Percentiles rank a stretch among this genome's conserved stretches.
Evolutionary conservation across 352 stramenopile species (phyloP).

Genomic region (Phytopythium delawarense): DNA sequence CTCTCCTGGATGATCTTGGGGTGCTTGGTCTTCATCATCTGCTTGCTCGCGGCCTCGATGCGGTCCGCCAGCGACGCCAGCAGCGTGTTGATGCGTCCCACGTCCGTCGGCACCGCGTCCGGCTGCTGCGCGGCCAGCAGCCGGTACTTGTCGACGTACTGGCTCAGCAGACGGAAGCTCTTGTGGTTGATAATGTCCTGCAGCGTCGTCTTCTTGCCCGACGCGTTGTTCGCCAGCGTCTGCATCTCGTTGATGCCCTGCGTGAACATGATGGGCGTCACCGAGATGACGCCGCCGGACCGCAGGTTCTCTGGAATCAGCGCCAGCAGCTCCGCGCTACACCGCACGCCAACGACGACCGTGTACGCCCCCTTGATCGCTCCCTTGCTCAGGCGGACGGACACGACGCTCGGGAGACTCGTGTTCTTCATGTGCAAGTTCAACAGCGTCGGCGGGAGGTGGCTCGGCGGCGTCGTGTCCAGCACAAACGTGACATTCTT

Average conservation of each 20-base stretch:
- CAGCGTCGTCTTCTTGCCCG: conserved; percentile 60
- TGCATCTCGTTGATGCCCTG: conserved; percentile 84
- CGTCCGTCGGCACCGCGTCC: conserved; percentile 37
- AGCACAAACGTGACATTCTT: conserved; percentile 65
- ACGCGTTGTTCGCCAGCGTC: conserved; percentile 69
- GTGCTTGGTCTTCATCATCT: conserved; percentile 72
- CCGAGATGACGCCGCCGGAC: conserved; percentile 37
- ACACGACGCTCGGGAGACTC: conserved; percentile 67
- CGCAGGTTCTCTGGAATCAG: conserved; percentile 46
- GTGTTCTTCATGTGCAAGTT: conserved; percentile 79
- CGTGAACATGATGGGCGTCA: conserved; percentile 67
- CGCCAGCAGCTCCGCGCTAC: conserved; percentile 29
- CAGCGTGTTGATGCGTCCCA: conserved; percentile 33
- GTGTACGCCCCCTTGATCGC: conserved; percentile 40
- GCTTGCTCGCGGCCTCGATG: conserved; percentile 53
- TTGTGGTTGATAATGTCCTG: conserved; percentile 77
- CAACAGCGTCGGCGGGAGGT: conserved; percentile 63
- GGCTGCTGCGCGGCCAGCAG: conserved; percentile 37
- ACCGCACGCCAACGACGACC: conserved; percentile 58
- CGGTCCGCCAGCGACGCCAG: conserved; percentile 48
- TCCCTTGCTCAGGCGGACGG: conserved; percentile 56
- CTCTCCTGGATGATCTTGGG: conserved; percentile 75
- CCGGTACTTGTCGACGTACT: conserved; percentile 65
- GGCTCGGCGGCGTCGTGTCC: conserved; percentile 50
- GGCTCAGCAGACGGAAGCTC: conserved; percentile 50